Conservation (phyloP, 495 filamentous ascomycete genomes). For the Penicillium lagena region DNA sequence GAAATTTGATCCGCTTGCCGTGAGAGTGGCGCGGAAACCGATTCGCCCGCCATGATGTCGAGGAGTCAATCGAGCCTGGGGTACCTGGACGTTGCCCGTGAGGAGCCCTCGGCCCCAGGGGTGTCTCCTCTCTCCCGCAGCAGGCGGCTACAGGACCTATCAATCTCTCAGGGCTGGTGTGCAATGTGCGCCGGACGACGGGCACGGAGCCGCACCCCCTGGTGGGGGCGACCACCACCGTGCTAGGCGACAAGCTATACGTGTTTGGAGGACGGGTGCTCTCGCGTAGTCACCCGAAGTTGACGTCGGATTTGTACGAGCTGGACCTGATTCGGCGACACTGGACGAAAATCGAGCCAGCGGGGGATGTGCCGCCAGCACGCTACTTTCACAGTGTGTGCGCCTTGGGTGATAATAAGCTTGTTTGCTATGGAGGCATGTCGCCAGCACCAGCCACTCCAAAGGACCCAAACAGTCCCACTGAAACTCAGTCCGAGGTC, state of each 20-base stretch:
- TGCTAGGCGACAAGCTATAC: conserved; percentile 89
- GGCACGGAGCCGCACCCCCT: conserved; percentile 85
- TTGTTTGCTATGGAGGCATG: conserved; percentile 98
- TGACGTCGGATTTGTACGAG: conserved; percentile 88
- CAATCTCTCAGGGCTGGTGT: conserved; percentile 81
- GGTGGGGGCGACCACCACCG: conserved; percentile 91
- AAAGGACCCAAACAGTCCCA: conserved; percentile 35
- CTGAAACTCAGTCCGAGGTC: conserved; percentile 76
- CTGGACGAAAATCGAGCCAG: conserved; percentile 82
- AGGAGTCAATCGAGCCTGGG: conserved; percentile 42
- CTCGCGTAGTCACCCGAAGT: conserved; percentile 70
- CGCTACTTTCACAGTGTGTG: conserved; percentile 97
- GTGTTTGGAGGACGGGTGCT: conserved; percentile 90
- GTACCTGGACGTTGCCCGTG: conserved; percentile 25
- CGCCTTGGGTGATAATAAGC: conserved; percentile 83
- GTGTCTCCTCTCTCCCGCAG: conserved; percentile 24
- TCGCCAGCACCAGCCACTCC: conserved; percentile 58
- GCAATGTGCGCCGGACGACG: conserved; percentile 87
- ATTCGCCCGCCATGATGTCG: conserved; percentile 31
- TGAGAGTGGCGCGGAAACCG: conserved; percentile 1
- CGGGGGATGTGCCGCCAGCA: conserved; percentile 79
- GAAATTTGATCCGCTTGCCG: background rate
- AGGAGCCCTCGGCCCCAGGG: conserved; percentile 26
- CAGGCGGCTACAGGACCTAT: conserved; percentile 40
- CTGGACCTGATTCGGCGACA: conserved; percentile 85